phyloP scores from a whole-genome alignment of 441 rosid genomes.

The Jatropha multifida region DNA sequence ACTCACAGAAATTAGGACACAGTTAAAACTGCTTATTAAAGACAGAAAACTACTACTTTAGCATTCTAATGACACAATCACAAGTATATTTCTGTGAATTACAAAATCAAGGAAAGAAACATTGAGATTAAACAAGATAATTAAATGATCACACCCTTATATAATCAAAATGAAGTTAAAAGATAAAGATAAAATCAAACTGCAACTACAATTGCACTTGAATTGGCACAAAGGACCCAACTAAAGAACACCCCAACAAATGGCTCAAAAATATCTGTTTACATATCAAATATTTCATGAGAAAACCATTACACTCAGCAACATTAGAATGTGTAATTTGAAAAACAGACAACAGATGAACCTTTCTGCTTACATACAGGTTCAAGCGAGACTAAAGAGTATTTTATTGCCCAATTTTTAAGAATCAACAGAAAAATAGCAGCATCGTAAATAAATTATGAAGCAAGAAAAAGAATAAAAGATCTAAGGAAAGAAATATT shows the following conservation, averaged over 20 bases:
- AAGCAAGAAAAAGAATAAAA: too few relatives aligned
- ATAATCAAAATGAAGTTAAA: background rate
- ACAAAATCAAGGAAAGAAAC: background rate
- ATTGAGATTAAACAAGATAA: background rate
- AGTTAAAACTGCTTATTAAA: background rate
- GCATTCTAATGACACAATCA: too few relatives aligned
- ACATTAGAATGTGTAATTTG: too few relatives aligned
- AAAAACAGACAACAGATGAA: too few relatives aligned
- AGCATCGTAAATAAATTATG: background rate
- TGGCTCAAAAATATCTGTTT: too few relatives aligned
- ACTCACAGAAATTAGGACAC: background rate
- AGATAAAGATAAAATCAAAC: too few relatives aligned
- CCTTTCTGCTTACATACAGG: too few relatives aligned
- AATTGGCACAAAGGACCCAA: background rate
- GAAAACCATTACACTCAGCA: too few relatives aligned
- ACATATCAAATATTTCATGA: too few relatives aligned
- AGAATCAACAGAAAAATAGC: background rate
- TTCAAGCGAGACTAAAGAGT: too few relatives aligned
- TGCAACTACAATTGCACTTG: background rate
- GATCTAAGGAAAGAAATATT: background rate
- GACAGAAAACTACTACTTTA: background rate
- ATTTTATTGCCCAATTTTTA: too few relatives aligned
- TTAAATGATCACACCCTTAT: background rate
- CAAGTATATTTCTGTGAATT: background rate
- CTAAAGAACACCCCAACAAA: too few relatives aligned